Evolutionary conservation across 495 filamentous ascomycete genomes (phyloP).

Genomic region (Physcia stellaris): DNA sequence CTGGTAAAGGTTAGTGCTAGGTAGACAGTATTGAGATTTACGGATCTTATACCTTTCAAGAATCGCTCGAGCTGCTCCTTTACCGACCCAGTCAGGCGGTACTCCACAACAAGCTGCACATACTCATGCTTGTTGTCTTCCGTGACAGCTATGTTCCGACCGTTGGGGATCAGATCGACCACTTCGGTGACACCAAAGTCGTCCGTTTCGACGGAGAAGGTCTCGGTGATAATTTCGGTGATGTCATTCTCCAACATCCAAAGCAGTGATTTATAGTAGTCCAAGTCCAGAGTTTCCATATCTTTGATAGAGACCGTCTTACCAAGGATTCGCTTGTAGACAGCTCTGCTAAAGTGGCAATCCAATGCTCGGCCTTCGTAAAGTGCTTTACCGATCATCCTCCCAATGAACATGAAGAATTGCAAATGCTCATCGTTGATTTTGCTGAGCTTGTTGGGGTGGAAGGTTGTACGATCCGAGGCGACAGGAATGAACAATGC

Average conservation of each 20-base stretch:
- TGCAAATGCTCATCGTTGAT: conserved; percentile 91
- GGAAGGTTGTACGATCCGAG: conserved; percentile 97
- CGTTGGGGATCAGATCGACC: conserved; percentile 75
- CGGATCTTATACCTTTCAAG: conserved; percentile 55
- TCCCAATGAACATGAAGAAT: conserved; percentile 99
- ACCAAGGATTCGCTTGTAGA: conserved; percentile 94
- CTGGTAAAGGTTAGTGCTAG: conserved; percentile 28
- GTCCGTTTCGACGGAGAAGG: conserved; percentile 84
- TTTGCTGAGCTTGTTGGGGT: conserved; percentile 83
- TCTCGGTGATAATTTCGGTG: conserved; percentile 97
- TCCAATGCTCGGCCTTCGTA: conserved; percentile 94
- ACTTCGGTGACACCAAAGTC: conserved; percentile 81
- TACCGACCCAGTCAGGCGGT: conserved; percentile 80
- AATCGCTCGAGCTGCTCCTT: conserved; percentile 91
- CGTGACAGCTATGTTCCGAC: conserved; percentile 83
- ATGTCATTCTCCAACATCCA: conserved; percentile 99
- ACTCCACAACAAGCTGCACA: conserved; percentile 84
- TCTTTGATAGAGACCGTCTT: conserved; percentile 95
- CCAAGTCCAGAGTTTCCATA: conserved; percentile 96
- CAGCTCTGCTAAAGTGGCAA: conserved; percentile 96
- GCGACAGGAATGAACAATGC: conserved; percentile 92
- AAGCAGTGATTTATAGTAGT: conserved; percentile 97
- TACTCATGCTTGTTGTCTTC: conserved; percentile 99
- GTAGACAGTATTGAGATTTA: conserved; percentile 1
- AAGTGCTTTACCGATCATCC: conserved; percentile 95